phyloP scores from a whole-genome alignment of 805 yeast genomes.

The Candida coleopterorum region DNA sequence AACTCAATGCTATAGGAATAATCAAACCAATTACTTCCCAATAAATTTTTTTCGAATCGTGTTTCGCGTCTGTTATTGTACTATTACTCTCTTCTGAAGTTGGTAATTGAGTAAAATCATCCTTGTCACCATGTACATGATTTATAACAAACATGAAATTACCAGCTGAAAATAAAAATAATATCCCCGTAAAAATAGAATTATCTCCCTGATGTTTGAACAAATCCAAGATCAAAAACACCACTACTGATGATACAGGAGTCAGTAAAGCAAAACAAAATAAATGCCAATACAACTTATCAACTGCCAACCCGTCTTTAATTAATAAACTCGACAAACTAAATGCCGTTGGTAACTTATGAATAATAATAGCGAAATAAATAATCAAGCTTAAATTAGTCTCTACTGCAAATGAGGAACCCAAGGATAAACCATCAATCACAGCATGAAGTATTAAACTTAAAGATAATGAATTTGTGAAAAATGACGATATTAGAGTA shows the following conservation, averaged over 20 bases:
- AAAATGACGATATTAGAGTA: slow-evolving; percentile 2
- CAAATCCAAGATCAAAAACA: slow-evolving; percentile 26
- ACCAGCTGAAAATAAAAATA: slow-evolving; percentile 65
- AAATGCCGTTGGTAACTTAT: slow-evolving; percentile 72
- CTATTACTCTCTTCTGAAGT: slow-evolving; percentile 2
- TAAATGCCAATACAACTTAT: slow-evolving; percentile 42
- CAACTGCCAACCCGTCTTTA: slow-evolving; percentile 27
- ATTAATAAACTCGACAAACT: slow-evolving; percentile 56
- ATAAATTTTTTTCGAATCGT: slow-evolving; percentile 11
- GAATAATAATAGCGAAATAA: slow-evolving; percentile 60
- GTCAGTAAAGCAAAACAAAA: slow-evolving; percentile 53
- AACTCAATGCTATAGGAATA: slow-evolving; percentile 23
- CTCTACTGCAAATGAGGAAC: slow-evolving; percentile 43
- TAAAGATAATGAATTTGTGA: slow-evolving; percentile 46
- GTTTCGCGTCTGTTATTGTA: not conserved
- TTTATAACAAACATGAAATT: slow-evolving; percentile 68
- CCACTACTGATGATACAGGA: slow-evolving; percentile 57
- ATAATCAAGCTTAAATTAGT: slow-evolving; percentile 33
- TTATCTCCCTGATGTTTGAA: slow-evolving; percentile 5
- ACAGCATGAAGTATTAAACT: slow-evolving; percentile 64
- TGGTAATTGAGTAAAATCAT: not conserved
- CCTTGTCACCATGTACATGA: slow-evolving; percentile 47
- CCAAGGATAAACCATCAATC: slow-evolving; percentile 72
- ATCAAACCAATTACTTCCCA: slow-evolving; percentile 20
- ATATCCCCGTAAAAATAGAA: slow-evolving; percentile 44